phyloP scores from a whole-genome alignment of 2,329 filamentous ascomycete species.

The Xylariaceae sp. region DNA sequence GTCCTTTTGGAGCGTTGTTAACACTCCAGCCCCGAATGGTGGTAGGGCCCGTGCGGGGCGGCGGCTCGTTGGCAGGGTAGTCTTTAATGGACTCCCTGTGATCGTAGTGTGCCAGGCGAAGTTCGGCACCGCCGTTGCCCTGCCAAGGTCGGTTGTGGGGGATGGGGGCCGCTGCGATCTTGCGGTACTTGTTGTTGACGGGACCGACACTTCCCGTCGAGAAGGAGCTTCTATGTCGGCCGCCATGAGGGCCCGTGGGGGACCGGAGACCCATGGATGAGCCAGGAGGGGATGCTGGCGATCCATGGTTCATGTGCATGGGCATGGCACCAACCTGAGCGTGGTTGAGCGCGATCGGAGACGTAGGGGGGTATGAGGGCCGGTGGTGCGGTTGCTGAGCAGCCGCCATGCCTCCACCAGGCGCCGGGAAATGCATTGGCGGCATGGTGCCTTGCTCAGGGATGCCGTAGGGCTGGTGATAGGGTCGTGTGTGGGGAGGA shows the following conservation, averaged over 20 bases:
- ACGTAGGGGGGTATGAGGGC: conserved; percentile 22
- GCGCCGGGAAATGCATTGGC: conserved; percentile 23
- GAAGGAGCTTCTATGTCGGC: conserved; percentile 32
- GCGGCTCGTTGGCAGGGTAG: conserved; percentile 49
- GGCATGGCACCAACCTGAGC: conserved; percentile 23
- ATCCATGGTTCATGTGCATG: conserved; percentile 24
- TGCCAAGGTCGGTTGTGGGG: conserved; percentile 46
- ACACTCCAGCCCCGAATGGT: conserved; percentile 54
- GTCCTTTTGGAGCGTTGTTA: conserved; percentile 37
- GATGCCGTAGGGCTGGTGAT: conserved; percentile 34
- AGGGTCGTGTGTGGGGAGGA: conserved; percentile 32
- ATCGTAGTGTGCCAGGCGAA: conserved; percentile 55
- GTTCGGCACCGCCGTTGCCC: conserved; percentile 43
- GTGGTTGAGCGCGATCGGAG: conserved; percentile 26
- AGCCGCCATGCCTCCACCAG: conserved; percentile 19
- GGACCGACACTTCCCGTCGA: conserved; percentile 27
- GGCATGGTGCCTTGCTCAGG: conserved; percentile 29
- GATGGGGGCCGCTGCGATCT: conserved; percentile 54
- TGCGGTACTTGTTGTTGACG: conserved; percentile 44
- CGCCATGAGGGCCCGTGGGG: conserved; percentile 26
- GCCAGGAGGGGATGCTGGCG: conserved; percentile 27
- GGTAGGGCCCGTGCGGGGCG: conserved; percentile 51
- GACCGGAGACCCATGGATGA: conserved; percentile 26
- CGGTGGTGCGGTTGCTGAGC: conserved; percentile 20
- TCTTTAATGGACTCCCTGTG: conserved; percentile 54